Base-by-base conservation (phyloP, 306 rosid species). In the Crataegus laevigata region DNA sequence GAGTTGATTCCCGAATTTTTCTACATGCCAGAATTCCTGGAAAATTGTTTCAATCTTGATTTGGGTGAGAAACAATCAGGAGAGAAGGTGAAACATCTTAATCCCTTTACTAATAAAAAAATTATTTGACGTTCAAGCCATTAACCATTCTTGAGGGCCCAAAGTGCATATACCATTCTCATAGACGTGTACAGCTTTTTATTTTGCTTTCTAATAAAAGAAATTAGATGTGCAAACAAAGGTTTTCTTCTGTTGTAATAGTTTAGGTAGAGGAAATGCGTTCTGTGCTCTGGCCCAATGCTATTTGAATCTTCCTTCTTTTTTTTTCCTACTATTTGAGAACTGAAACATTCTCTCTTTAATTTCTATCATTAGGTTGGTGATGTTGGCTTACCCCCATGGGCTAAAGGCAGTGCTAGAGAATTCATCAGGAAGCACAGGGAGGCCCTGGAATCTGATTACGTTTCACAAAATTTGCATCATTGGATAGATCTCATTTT, bases 1-100 rank as follows among this genome's bases (percentile, higher is more conserved):
- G 99, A 96, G 83, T 83, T 96, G 78, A 92, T 96, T 85, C 99
- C 99, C 2, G 99, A 96, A 82, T 96, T 96, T 88, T 96, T 88
- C 85, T 96, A 96, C 91, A 84, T 96, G 92, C 96, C 99, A 0
- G 98, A 96, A 79, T 96, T 92, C 84, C 81, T 96, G 63, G 98
- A 84, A 80, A 96, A 96, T 82, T 88, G 69, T 38, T 92, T 92
- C 85, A 82, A 89, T 84, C 98, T 92, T 83, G 98, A 96, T 87
- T 89, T 96, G 87, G 99, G 99, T 83, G 99, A 92, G 91, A 96
- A 96, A 83, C 99, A 96, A 76, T 92, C 98, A 15, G 99, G 99
- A 83, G 99, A 96, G 84, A 96, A 96, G 99, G 99, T 96, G 60
- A 63, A 29, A 85, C 69, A 58, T 60, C 54, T 50, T 34, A 12